Conservation (phyloP, 208 protist species). For the Herpetomonas muscarum region DNA sequence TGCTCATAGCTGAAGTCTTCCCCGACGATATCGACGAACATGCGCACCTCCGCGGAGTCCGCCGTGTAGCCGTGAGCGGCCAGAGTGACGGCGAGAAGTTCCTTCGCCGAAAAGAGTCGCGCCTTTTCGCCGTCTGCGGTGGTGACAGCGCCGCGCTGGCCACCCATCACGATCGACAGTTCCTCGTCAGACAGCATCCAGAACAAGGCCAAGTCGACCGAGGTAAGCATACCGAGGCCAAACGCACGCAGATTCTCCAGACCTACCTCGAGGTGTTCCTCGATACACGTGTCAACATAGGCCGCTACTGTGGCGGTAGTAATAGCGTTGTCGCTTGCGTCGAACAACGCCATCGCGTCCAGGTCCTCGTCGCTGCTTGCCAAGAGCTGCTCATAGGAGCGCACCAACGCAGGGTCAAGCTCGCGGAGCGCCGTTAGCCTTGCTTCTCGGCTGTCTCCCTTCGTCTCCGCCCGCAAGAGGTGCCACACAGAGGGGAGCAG, state of each 20-base stretch:
- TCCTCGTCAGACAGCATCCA: constrained; percentile 51
- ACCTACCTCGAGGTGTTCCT: constrained; percentile 23
- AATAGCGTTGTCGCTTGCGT: constrained; percentile 34
- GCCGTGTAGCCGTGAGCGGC: constrained; percentile 81
- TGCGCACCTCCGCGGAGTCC: constrained; percentile 50
- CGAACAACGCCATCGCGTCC: constrained; percentile 42
- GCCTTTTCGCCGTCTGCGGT: constrained; percentile 4
- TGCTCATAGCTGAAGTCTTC: constrained; percentile 51
- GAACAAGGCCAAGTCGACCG: constrained; percentile 59
- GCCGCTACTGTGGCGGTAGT: constrained; percentile 19
- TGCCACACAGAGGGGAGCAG: constrained; percentile 52
- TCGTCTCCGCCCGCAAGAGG: too few species aligned
- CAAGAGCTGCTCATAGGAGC: constrained; percentile 44
- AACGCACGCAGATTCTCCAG: constrained; percentile 62
- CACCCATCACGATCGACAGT: constrained; percentile 51
- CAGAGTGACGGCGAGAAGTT: constrained; percentile 44
- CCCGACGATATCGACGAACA: constrained; percentile 71
- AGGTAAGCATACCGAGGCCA: constrained; percentile 45
- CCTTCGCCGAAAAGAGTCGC: constrained; percentile 62
- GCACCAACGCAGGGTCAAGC: constrained; percentile 46
- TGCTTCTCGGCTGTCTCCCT: too few species aligned
- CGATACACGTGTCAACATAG: constrained; percentile 32
- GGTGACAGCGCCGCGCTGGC: not conserved
- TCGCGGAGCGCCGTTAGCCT: constrained; percentile 25
- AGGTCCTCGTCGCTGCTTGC: constrained; percentile 33